Evolutionary conservation across 306 rosid species (phyloP).

Genomic region (Aeschynomene evenia): DNA sequence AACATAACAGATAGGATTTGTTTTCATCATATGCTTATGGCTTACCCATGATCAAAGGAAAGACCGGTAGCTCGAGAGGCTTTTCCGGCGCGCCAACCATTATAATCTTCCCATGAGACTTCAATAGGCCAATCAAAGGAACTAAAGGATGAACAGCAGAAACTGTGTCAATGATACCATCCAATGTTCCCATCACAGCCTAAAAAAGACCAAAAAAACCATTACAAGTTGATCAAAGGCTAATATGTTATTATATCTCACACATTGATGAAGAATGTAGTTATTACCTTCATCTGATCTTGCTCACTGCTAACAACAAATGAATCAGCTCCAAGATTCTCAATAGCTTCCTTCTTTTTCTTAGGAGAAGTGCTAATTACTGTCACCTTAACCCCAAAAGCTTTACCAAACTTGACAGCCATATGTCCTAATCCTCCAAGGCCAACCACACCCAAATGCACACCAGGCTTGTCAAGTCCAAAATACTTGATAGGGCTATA

Average conservation of each 20-base stretch:
- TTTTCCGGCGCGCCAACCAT: slow-evolving; percentile 40
- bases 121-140: slow-evolving; percentile 33
- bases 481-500: slow-evolving; percentile 41
- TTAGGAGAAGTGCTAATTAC: slow-evolving; percentile 39
- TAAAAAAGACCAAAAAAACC: not conserved
- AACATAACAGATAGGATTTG: not conserved
- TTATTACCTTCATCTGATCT: slow-evolving; percentile 37
- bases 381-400: slow-evolving; percentile 41
- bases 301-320: slow-evolving; percentile 37
- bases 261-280: not conserved
- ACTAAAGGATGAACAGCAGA: slow-evolving; percentile 35
- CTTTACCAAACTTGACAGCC: slow-evolving; percentile 46
- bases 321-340: slow-evolving; percentile 32
- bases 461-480: slow-evolving; percentile 32
- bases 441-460: slow-evolving; percentile 50
- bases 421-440: slow-evolving; percentile 51
- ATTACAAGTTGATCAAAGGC: not conserved
- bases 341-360: slow-evolving; percentile 37
- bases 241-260: no score
- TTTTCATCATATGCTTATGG: not conserved
- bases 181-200: slow-evolving; percentile 38
- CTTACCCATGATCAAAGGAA: slow-evolving; percentile 28
- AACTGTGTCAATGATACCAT: slow-evolving; percentile 51
- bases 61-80: slow-evolving; percentile 33
- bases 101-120: slow-evolving; percentile 36